Evolutionary conservation across 768 basidiomycete species (phyloP).

Genomic region (Boletus subcaerulescens): DNA sequence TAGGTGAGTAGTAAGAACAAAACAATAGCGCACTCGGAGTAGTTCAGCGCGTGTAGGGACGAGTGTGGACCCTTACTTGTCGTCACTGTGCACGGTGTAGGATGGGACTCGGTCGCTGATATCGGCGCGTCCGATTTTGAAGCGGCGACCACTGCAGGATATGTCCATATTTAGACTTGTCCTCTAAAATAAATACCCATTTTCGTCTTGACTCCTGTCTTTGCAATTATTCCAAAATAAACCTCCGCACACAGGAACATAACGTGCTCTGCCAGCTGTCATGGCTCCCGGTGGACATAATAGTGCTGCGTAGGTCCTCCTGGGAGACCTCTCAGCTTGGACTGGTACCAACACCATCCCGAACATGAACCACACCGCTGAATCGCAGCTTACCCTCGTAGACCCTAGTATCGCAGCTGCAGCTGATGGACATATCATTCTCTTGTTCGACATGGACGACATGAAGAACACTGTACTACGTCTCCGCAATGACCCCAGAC

Average conservation of each 20-base stretch:
- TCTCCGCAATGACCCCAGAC: not conserved
- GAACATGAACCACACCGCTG: not conserved
- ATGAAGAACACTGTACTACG: not conserved
- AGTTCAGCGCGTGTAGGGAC: not conserved
- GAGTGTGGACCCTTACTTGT: not conserved
- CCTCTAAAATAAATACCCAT: not conserved
- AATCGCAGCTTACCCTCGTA: not conserved
- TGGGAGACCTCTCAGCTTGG: too few relatives aligned
- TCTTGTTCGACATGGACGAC: slow-evolving; percentile 1
- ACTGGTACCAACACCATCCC: not conserved
- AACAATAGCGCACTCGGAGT: not conserved
- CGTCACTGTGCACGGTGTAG: slow-evolving; percentile 1
- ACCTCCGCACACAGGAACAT: too few relatives aligned
- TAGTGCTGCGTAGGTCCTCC: too few relatives aligned
- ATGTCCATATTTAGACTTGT: slow-evolving; percentile 11
- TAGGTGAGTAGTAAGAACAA: not conserved
- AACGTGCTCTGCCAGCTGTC: too few relatives aligned
- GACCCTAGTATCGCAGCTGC: not conserved
- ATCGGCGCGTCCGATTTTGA: slow-evolving; percentile 13
- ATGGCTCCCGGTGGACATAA: too few relatives aligned
- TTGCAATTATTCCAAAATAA: not conserved
- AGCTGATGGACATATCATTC: not conserved
- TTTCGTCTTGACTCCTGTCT: not conserved
- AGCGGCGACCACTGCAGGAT: slow-evolving; percentile 8
- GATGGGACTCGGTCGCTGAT: not conserved